Conservation (phyloP, 345 rosid species). For the Noccaea caerulescens region DNA sequence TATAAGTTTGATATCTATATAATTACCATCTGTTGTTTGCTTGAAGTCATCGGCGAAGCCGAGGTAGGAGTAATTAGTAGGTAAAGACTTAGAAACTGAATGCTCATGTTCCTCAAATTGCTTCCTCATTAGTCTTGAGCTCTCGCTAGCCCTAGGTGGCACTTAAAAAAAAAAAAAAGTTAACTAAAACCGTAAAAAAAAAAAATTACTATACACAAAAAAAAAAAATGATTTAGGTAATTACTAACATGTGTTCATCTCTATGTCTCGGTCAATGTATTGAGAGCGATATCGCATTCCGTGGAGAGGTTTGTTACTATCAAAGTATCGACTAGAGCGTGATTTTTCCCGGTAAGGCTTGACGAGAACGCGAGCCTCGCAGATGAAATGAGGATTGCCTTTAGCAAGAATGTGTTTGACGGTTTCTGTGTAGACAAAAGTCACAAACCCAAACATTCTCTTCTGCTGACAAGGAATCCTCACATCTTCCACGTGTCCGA, state of each 20-base stretch:
- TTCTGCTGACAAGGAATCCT: slow-evolving; percentile 95
- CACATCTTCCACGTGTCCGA: slow-evolving; percentile 91
- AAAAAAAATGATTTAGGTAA: slow-evolving; percentile 1
- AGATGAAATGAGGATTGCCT: slow-evolving; percentile 94
- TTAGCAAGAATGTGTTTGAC: slow-evolving; percentile 74
- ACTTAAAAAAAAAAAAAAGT: slow-evolving; percentile 39
- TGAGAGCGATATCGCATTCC: slow-evolving; percentile 50
- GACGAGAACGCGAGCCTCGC: slow-evolving; percentile 95
- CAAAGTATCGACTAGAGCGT: slow-evolving; percentile 65
- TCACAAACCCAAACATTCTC: slow-evolving; percentile 96
- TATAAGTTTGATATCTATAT: not conserved
- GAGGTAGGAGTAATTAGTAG: slow-evolving; percentile 48
- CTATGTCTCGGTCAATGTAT: slow-evolving; percentile 62
- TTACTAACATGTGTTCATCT: slow-evolving; percentile 57
- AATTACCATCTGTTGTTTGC: slow-evolving; percentile 56
- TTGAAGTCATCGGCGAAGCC: slow-evolving; percentile 61
- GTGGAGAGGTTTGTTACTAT: slow-evolving; percentile 59
- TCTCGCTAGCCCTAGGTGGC: slow-evolving; percentile 48
- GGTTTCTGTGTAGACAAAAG: slow-evolving; percentile 69
- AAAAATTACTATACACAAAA: not conserved
- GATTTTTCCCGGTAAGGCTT: slow-evolving; percentile 95
- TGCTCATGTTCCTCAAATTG: slow-evolving; percentile 38
- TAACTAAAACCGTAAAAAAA: not conserved
- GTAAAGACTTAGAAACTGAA: slow-evolving; percentile 50
- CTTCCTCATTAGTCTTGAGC: slow-evolving; percentile 55